phyloP scores from a whole-genome alignment of 345 rosid genomes.

The Nasturtium officinale region DNA sequence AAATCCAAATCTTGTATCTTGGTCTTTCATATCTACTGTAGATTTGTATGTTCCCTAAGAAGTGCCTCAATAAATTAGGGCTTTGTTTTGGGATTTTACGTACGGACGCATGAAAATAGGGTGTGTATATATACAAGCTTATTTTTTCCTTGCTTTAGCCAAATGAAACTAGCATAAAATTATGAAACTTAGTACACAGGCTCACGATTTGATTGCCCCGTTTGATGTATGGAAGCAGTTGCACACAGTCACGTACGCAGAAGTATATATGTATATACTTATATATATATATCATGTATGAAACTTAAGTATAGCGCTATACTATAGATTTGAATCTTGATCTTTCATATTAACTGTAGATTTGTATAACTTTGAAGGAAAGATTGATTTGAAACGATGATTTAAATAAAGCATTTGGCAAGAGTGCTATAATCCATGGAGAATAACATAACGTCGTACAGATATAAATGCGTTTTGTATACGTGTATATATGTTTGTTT shows the following conservation, averaged over 20 bases:
- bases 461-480: constrained; percentile 26
- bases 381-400: constrained; percentile 42
- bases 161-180: constrained; percentile 40
- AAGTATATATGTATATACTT: constrained; percentile 8
- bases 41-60: constrained; percentile 41
- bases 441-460: constrained; percentile 38
- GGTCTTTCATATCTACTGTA: constrained; percentile 22
- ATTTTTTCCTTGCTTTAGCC: not conserved
- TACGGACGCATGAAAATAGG: constrained; percentile 42
- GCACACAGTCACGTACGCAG: constrained; percentile 30
- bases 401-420: constrained; percentile 14
- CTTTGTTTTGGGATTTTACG: constrained; percentile 34
- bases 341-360: too few species aligned
- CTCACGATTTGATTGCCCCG: constrained; percentile 35
- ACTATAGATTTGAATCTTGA: too few species aligned
- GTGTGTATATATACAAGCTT: constrained; percentile 14
- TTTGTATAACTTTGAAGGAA: constrained; percentile 24
- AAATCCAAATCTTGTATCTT: constrained; percentile 16
- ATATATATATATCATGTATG: not conserved
- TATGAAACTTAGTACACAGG: constrained; percentile 38
- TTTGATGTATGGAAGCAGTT: constrained; percentile 42
- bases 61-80: constrained; percentile 45
- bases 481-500: constrained; percentile 21
- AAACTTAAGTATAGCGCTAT: constrained; percentile 8
- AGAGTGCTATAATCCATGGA: constrained; percentile 39